phyloP scores from a whole-genome alignment of 1,284 basidiomycete species.

The Neotropicomus parvogracilis region DNA sequence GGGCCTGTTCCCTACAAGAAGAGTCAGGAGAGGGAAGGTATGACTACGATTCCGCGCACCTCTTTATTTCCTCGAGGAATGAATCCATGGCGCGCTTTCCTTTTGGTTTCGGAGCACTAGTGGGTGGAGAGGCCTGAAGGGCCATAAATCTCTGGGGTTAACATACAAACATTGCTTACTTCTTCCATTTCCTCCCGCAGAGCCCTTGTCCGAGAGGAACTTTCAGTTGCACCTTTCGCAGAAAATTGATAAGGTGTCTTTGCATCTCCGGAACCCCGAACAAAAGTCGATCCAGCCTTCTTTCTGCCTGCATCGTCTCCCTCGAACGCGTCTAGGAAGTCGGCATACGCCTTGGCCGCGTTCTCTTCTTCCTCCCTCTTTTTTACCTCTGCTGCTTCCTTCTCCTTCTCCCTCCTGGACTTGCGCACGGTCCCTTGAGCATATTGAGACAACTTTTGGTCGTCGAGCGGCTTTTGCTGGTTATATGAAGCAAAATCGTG shows the following conservation, averaged over 20 bases:
- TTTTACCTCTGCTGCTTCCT: slow-evolving; percentile 85
- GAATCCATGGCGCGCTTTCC: slow-evolving; percentile 92
- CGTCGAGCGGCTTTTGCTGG: slow-evolving; percentile 76
- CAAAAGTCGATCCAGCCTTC: slow-evolving; percentile 63
- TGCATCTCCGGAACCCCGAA: slow-evolving; percentile 62
- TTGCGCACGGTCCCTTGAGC: slow-evolving; percentile 71
- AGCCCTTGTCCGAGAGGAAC: slow-evolving; percentile 29
- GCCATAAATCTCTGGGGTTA: slow-evolving; percentile 2
- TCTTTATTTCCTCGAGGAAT: slow-evolving; percentile 91
- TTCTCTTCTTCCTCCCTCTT: slow-evolving; percentile 79
- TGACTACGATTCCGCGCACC: slow-evolving; percentile 40
- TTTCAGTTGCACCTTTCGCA: slow-evolving; percentile 27
- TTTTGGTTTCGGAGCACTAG: slow-evolving; percentile 59
- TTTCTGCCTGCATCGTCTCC: slow-evolving; percentile 56
- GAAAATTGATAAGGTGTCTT: slow-evolving; percentile 48
- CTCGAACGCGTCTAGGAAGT: slow-evolving; percentile 85
- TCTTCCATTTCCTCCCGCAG: slow-evolving; percentile 36
- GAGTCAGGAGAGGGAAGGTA: not conserved
- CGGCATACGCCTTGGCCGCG: slow-evolving; percentile 75
- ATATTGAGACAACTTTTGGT: slow-evolving; percentile 73
- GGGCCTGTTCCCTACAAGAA: slow-evolving; percentile 76
- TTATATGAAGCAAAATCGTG: slow-evolving; percentile 47
- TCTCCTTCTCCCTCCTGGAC: slow-evolving; percentile 80
- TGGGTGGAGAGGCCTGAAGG: slow-evolving; percentile 50
- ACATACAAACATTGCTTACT: slow-evolving; percentile 15